Base-by-base conservation (phyloP, 768 basidiomycete genomes). In the Xerocomellus chrysenteron region DNA sequence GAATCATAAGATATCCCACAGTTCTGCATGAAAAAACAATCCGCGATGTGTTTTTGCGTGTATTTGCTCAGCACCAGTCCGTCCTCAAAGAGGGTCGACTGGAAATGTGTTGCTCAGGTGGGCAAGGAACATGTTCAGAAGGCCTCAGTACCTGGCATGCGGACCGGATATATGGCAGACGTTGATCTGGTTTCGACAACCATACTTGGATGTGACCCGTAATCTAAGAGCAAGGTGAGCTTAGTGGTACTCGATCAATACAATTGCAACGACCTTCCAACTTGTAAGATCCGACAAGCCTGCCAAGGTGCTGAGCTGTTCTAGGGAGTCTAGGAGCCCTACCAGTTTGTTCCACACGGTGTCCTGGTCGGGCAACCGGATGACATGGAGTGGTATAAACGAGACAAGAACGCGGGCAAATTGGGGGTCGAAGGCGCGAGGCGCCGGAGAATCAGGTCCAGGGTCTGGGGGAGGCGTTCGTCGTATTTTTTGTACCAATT, bases 341-440 rank as follows among this genome's bases (percentile, higher is more conserved):
- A 75, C 68, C 2, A 90, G 60, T 1, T 75, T 73, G 28, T 77
- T 62, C 82, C 86, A 92, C 0, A 79, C 81, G 3, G 75, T 67
- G 32, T 78, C 73, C 46, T 79, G 72, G 5, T 78, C 62, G 0
- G 83, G 82, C 1, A 85, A 64, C 26, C 76, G 72, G 10, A 90
- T 72, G 5, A 83, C 72, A n/a, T 86, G 82, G 19, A 88, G 80
- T 0, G 90, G 90, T 61, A 88, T 81, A 54, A 81, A 82, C 32
- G 83, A 85, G 45, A 82, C 83, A 2, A 92, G 75, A 28, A 79
- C 76, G n/a, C 89, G 83, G 2, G 83, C 80, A 46, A 90, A 80
- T 50, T 79, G 76, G 0, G 87, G 83, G 61, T 92, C 88, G 47
- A 92, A 88, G 2, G 81, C 82, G 3, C 77, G 71, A 17, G 65